Evolutionary conservation across 2,329 filamentous ascomycete genomes (phyloP).

Genomic region (Verticillium nubilum): DNA sequence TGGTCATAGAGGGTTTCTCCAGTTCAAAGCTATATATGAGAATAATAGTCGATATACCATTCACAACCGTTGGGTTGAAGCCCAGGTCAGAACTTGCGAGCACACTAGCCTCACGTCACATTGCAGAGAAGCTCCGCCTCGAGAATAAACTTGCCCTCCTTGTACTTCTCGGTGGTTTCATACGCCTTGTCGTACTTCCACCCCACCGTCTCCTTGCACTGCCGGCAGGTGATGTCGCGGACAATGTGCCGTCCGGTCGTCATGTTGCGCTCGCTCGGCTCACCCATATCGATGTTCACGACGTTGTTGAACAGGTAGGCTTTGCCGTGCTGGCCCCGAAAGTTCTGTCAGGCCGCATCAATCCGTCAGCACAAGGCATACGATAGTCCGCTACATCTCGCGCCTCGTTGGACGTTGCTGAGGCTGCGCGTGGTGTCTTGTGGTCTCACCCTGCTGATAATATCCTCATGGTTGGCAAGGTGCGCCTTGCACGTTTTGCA

Average conservation of each 20-base stretch:
- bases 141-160: conserved; percentile 96
- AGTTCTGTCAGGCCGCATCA: conserved; percentile 60
- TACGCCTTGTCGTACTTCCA: conserved; percentile 99
- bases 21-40: too few species aligned
- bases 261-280: conserved; percentile 94
- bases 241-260: conserved; percentile 94
- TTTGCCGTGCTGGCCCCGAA: conserved; percentile 96
- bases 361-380: background rate
- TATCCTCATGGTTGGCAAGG: conserved; percentile 90
- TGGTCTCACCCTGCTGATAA: conserved; percentile 76
- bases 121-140: conserved; percentile 85
- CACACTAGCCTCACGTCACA: conserved; percentile 46
- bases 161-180: conserved; percentile 90
- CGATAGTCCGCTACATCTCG: background rate
- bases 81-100: background rate
- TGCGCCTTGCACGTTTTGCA: conserved; percentile 96
- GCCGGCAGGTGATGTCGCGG: conserved; percentile 83
- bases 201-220: conserved; percentile 88
- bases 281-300: conserved; percentile 80
- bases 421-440: background rate
- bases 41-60: too few species aligned
- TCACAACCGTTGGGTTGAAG: background rate
- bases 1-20: too few species aligned
- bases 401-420: background rate
- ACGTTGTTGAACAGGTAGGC: conserved; percentile 93